Conservation (phyloP, 2,329 filamentous ascomycete species). For the Pseudocercospora ulei region DNA sequence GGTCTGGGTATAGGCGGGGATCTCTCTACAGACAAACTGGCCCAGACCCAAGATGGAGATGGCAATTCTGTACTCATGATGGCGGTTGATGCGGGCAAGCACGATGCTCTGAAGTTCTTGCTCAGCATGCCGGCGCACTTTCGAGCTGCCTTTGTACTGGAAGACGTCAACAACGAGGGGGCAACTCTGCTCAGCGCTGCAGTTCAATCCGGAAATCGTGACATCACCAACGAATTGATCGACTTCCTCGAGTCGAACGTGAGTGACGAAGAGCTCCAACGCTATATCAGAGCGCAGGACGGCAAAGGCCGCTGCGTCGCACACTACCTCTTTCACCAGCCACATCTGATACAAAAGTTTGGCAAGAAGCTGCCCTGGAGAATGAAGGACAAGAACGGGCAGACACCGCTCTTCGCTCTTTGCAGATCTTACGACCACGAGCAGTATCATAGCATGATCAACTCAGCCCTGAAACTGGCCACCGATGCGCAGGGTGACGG, state of each 20-base stretch:
- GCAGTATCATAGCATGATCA: conserved; percentile 79
- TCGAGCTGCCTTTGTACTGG: conserved; percentile 58
- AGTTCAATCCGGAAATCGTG: conserved; percentile 68
- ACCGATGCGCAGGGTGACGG: conserved; percentile 65
- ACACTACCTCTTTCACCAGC: conserved; percentile 94
- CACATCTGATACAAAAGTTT: conserved; percentile 65
- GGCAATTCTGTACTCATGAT: conserved; percentile 70
- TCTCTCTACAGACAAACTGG: conserved; percentile 67
- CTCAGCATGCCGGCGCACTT: conserved; percentile 69
- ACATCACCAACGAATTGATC: conserved; percentile 65
- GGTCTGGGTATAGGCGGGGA: conserved; percentile 62
- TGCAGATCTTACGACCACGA: conserved; percentile 92
- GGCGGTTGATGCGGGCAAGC: conserved; percentile 51
- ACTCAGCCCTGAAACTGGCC: conserved; percentile 65
- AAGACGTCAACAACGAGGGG: conserved; percentile 80
- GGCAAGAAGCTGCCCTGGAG: conserved; percentile 76
- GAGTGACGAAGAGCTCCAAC: conserved; percentile 48
- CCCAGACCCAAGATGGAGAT: conserved; percentile 56
- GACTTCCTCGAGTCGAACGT: conserved; percentile 54
- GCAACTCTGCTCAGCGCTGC: conserved; percentile 84
- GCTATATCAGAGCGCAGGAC: conserved; percentile 69
- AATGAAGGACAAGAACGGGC: conserved; percentile 87
- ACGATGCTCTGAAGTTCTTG: conserved; percentile 66
- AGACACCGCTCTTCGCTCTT: conserved; percentile 92
- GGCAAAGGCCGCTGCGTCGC: conserved; percentile 76